Base-by-base conservation (phyloP, 306 rosid species). In the Senna tora region DNA sequence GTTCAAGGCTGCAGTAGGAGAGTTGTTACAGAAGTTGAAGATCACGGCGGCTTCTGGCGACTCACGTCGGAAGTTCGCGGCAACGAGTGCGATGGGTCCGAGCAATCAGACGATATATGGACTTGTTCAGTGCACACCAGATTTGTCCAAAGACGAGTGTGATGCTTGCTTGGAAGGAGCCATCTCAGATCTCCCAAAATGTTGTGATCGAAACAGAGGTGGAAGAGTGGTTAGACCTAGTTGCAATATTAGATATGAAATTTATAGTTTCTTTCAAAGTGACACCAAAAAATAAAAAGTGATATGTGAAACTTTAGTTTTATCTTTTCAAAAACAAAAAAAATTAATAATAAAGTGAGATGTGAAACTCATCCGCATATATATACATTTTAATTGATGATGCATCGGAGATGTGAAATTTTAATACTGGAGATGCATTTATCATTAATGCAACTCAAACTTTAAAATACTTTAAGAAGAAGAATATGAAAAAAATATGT, bases 111-210 rank as follows among this genome's bases (percentile, higher is more conserved):
- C 47, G 0, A 7, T 77, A 21, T 72, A 42, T 6, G 82, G 67
- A 19, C 69, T 76, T 9, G 50, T 17, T 0, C 85, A 81, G 69
- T 77, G 85, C 68, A 59, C 79, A 3, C 82, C 76, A 9, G 79
- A 81, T 30, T 28, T 81, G 22, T 52, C 75, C 0, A 1, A 30
- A 4, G 4, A 0, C 6, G 71, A 72, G 0, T 81, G 85, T 73
- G 19, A 6, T 8, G 0, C 0, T 4, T 54, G 60, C 60, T 54
- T 54, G 60, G 30, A 5, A 10, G 60, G 16, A 7, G 34, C 60
- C 11, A 1, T 67, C 4, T 0, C 0, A 13, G 2, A 13, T 0
- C 32, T 77, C 5, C 36, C 21, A 1, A 0, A 0, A 0, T 72
- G 72, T 62, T 72, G 81, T 21, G 12, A 5, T 4, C 50, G 39